Conservation (phyloP, 768 basidiomycete species). For the Pisolithus albus region DNA sequence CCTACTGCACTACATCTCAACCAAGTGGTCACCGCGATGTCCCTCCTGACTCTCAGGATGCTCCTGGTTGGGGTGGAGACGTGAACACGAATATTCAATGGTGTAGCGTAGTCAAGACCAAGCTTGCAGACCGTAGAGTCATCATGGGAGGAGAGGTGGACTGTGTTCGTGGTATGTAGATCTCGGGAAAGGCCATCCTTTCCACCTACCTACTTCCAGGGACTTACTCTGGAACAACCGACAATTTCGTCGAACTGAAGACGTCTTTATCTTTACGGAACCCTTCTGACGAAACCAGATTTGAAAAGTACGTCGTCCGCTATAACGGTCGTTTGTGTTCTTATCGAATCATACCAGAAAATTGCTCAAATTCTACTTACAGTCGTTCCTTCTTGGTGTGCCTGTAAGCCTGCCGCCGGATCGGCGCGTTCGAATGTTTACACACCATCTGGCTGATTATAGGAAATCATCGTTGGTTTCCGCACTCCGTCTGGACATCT, state of each 20-base stretch:
- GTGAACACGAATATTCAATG: slow-evolving; percentile 87
- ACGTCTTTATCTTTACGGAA: slow-evolving; percentile 70
- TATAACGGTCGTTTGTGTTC: neutral
- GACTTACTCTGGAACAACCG: slow-evolving; percentile 51
- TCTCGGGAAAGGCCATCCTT: neutral
- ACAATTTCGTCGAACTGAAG: slow-evolving; percentile 80
- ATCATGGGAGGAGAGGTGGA: slow-evolving; percentile 90
- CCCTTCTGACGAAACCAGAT: slow-evolving; percentile 56
- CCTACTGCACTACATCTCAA: slow-evolving; percentile 61
- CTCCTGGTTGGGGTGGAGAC: slow-evolving; percentile 64
- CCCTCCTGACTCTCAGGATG: slow-evolving; percentile 23
- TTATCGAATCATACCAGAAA: slow-evolving; percentile 42
- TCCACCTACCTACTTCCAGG: slow-evolving; percentile 31
- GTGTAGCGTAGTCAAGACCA: slow-evolving; percentile 86
- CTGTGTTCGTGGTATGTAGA: slow-evolving; percentile 63
- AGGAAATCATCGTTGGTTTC: slow-evolving; percentile 87
- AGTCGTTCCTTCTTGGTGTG: slow-evolving; percentile 88
- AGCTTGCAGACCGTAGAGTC: slow-evolving; percentile 62
- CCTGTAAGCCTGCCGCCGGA: slow-evolving; percentile 45
- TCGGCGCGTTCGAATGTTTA: slow-evolving; percentile 1
- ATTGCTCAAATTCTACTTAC: slow-evolving; percentile 87
- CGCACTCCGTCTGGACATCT: slow-evolving; percentile 70
- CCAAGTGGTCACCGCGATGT: slow-evolving; percentile 15
- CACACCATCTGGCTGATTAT: slow-evolving; percentile 3
- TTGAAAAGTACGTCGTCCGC: slow-evolving; percentile 58